Evolutionary conservation across 495 filamentous ascomycete genomes (phyloP), one percentile per base, ranked within the genome.

Genomic region (Aspergillus egyptiacus): DNA sequence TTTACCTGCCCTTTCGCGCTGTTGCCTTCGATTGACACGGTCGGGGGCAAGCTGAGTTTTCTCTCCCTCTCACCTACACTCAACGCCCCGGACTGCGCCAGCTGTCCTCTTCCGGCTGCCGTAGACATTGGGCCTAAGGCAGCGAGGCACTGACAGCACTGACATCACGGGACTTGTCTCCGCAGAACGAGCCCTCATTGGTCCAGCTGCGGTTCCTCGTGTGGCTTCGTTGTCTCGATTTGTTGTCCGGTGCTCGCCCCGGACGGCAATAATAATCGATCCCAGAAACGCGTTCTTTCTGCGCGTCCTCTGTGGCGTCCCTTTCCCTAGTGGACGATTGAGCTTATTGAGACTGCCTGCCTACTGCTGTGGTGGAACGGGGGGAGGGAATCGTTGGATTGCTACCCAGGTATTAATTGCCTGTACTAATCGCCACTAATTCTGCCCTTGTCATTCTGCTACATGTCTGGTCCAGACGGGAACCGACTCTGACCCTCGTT

Each of bases 41-140:
- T 48, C 48, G 53, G 48, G 43, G 43, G 50, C 28, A 36, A 41
- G 50, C 44, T 46, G 50, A 47, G 40, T n/a, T 46, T 46, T 40
- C 36, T 18, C 43, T 25, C n/a, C 9, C 9, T 3, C n/a, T 25
- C 18, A 15, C 5, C 20, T 28, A 30, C 14, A 5, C 25, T 48
- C 20, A 20, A 39, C 37, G 5, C 42, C 28, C 34, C 18, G 27
- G 42, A 20, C 15, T 49, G 54, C 54, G 54, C 45, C 15, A 30
- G 45, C 24, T 46, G 46, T 40, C 49, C 27, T 42, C 19, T 18
- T 39, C 15, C 20, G 40, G 18, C 24, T 30, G 33, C 54, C 54
- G 54, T 57, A 53, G 19, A 10, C 1, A 17, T 54, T 18, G 14
- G 14, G 48, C 54, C 54, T 52, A 34, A 53, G 54, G 54, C 49